A percentile compares a stretch with the other conserved stretches of the same genome.
phyloP scores from a whole-genome alignment of 31 red algal species.

The Bonnemaisonia californica region DNA sequence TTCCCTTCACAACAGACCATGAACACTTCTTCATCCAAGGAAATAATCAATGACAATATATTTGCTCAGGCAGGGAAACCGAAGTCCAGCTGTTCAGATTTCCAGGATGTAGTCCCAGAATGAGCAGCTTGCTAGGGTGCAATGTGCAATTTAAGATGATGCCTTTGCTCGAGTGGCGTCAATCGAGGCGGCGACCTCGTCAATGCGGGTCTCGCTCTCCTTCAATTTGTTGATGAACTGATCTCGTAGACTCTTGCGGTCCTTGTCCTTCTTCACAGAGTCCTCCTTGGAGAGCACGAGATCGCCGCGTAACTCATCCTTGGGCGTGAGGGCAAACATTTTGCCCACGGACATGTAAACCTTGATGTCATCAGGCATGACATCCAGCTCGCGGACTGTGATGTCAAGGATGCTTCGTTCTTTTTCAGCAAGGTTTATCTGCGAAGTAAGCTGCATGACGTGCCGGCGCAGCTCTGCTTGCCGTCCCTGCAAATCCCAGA shows the following conservation, averaged over 20 bases:
- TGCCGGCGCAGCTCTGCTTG: slow-evolving; percentile 57
- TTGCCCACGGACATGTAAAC: slow-evolving; percentile 56
- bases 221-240: slow-evolving; percentile 63
- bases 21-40: too few relatives aligned
- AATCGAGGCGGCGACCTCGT: slow-evolving; percentile 65
- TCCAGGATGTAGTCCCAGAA: too few relatives aligned
- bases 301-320: slow-evolving; percentile 34
- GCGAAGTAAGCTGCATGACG: slow-evolving; percentile 65
- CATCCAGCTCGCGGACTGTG: slow-evolving; percentile 58
- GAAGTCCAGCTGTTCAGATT: too few relatives aligned
- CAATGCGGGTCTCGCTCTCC: slow-evolving; percentile 55
- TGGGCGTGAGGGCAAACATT: slow-evolving; percentile 64
- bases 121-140: too few relatives aligned
- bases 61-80: too few relatives aligned
- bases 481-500: slow-evolving; percentile 61
- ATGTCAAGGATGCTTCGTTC: slow-evolving; percentile 52
- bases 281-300: slow-evolving; percentile 38
- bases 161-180: slow-evolving; percentile 50
- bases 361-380: slow-evolving; percentile 41
- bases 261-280: slow-evolving; percentile 61
- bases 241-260: slow-evolving; percentile 44
- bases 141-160: not conserved
- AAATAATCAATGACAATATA: too few relatives aligned
- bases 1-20: too few relatives aligned
- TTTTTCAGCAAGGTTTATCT: slow-evolving; percentile 41